Conservation (phyloP, 129 eudicot species). For the Arctium minus region DNA sequence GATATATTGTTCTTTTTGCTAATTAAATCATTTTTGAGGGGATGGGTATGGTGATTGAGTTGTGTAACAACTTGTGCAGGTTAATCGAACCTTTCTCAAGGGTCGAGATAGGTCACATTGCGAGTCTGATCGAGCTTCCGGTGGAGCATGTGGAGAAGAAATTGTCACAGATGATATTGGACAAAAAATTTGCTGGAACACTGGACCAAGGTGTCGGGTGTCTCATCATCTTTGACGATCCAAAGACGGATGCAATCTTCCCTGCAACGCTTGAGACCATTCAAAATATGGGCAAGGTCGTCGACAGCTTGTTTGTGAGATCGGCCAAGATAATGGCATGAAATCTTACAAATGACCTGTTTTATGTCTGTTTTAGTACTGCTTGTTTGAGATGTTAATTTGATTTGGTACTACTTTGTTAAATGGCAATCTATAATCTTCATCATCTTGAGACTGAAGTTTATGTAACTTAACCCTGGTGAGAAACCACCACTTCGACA, state of each 20-base stretch:
- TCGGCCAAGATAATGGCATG: constrained; percentile 69
- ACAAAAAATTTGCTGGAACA: constrained; percentile 81
- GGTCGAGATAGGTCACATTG: constrained; percentile 73
- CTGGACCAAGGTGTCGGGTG: constrained; percentile 86
- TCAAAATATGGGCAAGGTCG: constrained; percentile 65
- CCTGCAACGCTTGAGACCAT: constrained; percentile 76
- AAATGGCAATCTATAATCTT: neutral
- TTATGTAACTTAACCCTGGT: neutral
- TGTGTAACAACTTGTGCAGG: constrained; percentile 47
- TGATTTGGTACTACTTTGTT: constrained; percentile 15
- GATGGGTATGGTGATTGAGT: neutral
- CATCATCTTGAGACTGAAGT: neutral
- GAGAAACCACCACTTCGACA: neutral
- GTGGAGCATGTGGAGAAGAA: constrained; percentile 76
- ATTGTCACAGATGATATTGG: constrained; percentile 79
- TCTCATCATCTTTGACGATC: constrained; percentile 70
- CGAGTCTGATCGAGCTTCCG: constrained; percentile 71
- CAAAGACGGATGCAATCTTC: constrained; percentile 64
- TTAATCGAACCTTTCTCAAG: constrained; percentile 82
- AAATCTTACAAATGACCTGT: neutral
- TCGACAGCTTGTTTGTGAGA: constrained; percentile 62
- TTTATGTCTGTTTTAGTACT: constrained; percentile 1
- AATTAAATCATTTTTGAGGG: neutral
- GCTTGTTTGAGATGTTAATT: constrained; percentile 7
- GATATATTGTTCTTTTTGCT: too few relatives aligned